Evolutionary conservation across 257 asterid genomes (phyloP).

Genomic region (Nicotiana undulata): DNA sequence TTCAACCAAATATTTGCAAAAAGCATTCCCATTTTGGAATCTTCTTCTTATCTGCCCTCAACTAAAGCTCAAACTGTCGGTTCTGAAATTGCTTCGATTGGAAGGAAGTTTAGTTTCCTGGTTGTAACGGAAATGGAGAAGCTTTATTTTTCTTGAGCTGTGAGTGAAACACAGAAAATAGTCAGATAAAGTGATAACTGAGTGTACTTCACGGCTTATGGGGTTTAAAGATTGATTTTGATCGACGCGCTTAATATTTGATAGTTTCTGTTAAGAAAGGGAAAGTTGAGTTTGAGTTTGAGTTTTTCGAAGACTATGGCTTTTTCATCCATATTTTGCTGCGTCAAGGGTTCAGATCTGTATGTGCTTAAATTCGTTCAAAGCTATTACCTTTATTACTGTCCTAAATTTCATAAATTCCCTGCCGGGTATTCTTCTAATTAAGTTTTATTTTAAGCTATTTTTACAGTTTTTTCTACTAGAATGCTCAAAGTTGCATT

Average conservation of each 20-base stretch:
- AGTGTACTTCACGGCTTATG: not conserved
- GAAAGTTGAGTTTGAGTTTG: slow-evolving; percentile 11
- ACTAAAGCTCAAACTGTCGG: not conserved
- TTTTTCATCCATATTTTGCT: slow-evolving; percentile 45
- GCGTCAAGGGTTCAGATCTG: slow-evolving; percentile 65
- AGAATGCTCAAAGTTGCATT: not conserved
- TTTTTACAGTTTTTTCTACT: not conserved
- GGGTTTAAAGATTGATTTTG: not conserved
- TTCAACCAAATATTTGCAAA: not conserved
- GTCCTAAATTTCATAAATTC: slow-evolving; percentile 15
- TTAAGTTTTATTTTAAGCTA: not conserved
- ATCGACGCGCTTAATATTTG: not conserved
- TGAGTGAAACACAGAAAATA: not conserved
- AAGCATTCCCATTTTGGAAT: not conserved
- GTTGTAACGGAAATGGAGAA: not conserved
- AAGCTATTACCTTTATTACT: not conserved
- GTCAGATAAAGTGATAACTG: not conserved
- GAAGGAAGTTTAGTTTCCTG: not conserved
- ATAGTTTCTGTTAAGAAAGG: slow-evolving; percentile 3
- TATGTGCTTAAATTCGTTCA: slow-evolving; percentile 20
- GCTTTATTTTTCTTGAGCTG: not conserved
- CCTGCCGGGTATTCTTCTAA: slow-evolving; percentile 1
- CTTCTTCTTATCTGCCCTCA: not conserved
- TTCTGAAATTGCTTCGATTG: not conserved
- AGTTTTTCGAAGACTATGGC: slow-evolving; percentile 33